Percentiles rank a stretch among this genome's conserved stretches.
phyloP scores from a whole-genome alignment of 164 flowering plant genomes.

The Chimonanthus praecox region DNA sequence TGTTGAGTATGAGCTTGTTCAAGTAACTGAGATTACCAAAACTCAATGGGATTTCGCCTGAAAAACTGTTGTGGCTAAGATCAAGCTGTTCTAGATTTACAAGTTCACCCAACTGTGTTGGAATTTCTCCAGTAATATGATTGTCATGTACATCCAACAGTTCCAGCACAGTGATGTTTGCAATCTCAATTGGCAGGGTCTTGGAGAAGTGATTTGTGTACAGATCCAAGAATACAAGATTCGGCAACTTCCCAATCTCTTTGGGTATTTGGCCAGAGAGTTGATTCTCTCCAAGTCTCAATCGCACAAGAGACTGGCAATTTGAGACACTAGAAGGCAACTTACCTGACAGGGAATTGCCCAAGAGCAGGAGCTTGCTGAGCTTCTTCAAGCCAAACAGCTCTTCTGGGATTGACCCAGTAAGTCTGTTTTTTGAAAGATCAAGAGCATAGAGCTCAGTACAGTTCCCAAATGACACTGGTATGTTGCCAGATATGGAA shows the following conservation, averaged over 20 bases:
- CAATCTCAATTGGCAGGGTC: conserved; percentile 62
- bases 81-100: conserved; percentile 91
- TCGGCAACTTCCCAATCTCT: conserved; percentile 81
- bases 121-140: conserved; percentile 73
- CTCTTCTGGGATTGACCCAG: conserved; percentile 85
- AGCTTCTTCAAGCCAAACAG: conserved; percentile 76
- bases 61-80: conserved; percentile 78
- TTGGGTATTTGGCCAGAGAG: conserved; percentile 83
- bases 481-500: conserved; percentile 74
- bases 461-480: conserved; percentile 74
- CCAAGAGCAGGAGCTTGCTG: conserved; percentile 83
- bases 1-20: conserved; percentile 84
- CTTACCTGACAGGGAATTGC: conserved; percentile 68
- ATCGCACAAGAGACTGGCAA: conserved; percentile 75
- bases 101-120: conserved; percentile 59
- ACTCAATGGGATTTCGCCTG: conserved; percentile 67
- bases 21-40: conserved; percentile 87
- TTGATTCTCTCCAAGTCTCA: conserved; percentile 90
- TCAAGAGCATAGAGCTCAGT: conserved; percentile 78
- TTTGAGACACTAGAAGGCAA: conserved; percentile 57
- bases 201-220: conserved; percentile 84
- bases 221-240: conserved; percentile 87
- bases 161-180: conserved; percentile 78
- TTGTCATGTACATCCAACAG: conserved; percentile 84
- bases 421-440: conserved; percentile 78